A percentile compares a stretch with the other conserved stretches of the same genome.
Evolutionary conservation across 2,329 filamentous ascomycete genomes (phyloP).

Genomic region (Coniochaeta hoffmannii): DNA sequence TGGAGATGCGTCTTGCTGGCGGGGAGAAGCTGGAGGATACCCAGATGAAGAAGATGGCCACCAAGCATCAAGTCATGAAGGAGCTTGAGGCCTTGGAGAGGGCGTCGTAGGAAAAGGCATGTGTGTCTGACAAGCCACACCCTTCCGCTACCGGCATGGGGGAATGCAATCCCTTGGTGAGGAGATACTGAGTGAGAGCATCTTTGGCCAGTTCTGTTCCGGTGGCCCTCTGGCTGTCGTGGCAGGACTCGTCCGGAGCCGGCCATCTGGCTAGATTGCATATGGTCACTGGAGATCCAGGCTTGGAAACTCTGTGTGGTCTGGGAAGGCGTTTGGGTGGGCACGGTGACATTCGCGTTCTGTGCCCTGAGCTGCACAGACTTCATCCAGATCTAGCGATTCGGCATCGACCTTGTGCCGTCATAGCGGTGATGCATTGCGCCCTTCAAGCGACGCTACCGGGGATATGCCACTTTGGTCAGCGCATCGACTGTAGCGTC

Average conservation of each 20-base stretch:
- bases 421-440: background rate
- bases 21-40: conserved; percentile 98
- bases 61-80: conserved; percentile 74
- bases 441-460: background rate
- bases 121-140: background rate
- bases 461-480: too few species aligned
- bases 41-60: conserved; percentile 96
- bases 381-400: background rate
- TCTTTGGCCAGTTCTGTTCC: background rate
- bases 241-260: too few species aligned
- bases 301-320: too few species aligned
- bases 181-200: too few species aligned
- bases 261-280: too few species aligned
- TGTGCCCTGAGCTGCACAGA: too few species aligned
- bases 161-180: too few species aligned
- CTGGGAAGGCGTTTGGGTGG: too few species aligned
- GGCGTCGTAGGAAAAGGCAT: conserved; percentile 14
- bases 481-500: too few species aligned
- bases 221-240: too few species aligned
- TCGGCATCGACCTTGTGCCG: background rate
- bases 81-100: conserved; percentile 62
- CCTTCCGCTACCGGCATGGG: background rate
- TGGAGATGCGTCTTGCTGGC: conserved; percentile 91
- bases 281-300: too few species aligned
- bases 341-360: too few species aligned